Base-by-base conservation (phyloP, 441 rosid species). In the Metrosideros polymorpha region DNA sequence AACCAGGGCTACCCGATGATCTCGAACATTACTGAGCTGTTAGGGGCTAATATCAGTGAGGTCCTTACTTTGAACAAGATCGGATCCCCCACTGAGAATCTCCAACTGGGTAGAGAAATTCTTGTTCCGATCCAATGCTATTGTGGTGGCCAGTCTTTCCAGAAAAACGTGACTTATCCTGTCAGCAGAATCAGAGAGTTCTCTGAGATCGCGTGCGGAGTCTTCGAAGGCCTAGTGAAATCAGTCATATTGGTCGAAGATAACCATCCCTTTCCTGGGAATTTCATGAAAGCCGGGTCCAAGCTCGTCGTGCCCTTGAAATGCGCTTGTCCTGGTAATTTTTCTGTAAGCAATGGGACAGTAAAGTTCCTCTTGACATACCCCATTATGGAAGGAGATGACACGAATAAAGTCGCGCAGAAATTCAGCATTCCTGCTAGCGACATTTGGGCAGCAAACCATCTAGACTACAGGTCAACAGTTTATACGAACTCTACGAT, bases 311-410 rank as follows among this genome's bases (percentile, higher is more conserved):
- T 92, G 56, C 95, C 94, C 35, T 51, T 94, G 85, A 92, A 63
- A 89, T 94, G 97, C 88, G 95, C 95, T 8, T 93, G 97, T 86
- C 95, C 93, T 25, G 86, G 88, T 51, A 85, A 88, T 56, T 61
- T 51, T 29, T 52, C 29, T 59, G 7, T 85, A 9, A 54, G 18
- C 2, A 53, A 25, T 32, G 47, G 39, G 53, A 89, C 85, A 63
- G 84, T 91, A 17, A 86, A 84, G 83, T 92, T 87, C 84, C 88
- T 93, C 5, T 88, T 92, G n/a, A 93, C 95, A 22, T 94, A 93
- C 86, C 94, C 95, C 45, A 51, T 93, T 50, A 71, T 90, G 9
- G 90, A 90, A 90, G 92, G 93, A 61, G 95, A 94, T 77, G 39
- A 25, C 24, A 56, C 52, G 15, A 27, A 10, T 22, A 53, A 75